phyloP scores from a whole-genome alignment of 2,329 filamentous ascomycete species.

The Ceratocystiopsis sp. region DNA sequence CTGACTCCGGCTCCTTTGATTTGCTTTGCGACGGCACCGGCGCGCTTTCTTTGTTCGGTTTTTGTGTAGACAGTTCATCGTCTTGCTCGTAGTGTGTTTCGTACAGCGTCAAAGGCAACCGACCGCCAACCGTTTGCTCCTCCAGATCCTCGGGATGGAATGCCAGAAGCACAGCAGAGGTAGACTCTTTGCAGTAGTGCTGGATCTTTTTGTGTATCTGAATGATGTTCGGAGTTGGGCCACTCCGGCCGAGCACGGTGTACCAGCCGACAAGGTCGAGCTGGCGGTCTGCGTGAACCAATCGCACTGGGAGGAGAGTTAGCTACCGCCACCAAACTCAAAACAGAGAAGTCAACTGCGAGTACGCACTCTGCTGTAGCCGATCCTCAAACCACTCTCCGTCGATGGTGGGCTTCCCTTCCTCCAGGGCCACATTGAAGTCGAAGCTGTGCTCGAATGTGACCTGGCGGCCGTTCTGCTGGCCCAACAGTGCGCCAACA shows the following conservation, averaged over 20 bases:
- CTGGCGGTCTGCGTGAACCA: slow-evolving; percentile 68
- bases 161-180: slow-evolving; percentile 68
- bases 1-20: no score
- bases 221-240: slow-evolving; percentile 52
- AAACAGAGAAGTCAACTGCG: no score
- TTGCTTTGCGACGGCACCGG: no score
- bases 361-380: slow-evolving; percentile 51
- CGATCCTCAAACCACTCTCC: slow-evolving; percentile 53
- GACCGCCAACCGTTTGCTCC: slow-evolving; percentile 47
- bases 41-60: no score
- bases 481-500: slow-evolving; percentile 74
- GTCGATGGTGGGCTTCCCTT: no score
- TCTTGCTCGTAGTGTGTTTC: slow-evolving; percentile 69
- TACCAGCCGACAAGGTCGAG: slow-evolving; percentile 90
- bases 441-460: slow-evolving; percentile 91
- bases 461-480: slow-evolving; percentile 78
- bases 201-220: slow-evolving; percentile 67
- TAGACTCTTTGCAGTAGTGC: slow-evolving; percentile 60
- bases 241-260: slow-evolving; percentile 54
- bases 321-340: no score
- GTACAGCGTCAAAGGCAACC: slow-evolving; percentile 79
- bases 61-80: slow-evolving; percentile 16
- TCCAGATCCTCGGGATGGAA: slow-evolving; percentile 56
- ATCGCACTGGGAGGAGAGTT: slow-evolving; percentile 45
- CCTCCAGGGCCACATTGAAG: slow-evolving; percentile 21